phyloP scores from a whole-genome alignment of 1,139 yeast genomes.

The Pneumocystis carinii region DNA sequence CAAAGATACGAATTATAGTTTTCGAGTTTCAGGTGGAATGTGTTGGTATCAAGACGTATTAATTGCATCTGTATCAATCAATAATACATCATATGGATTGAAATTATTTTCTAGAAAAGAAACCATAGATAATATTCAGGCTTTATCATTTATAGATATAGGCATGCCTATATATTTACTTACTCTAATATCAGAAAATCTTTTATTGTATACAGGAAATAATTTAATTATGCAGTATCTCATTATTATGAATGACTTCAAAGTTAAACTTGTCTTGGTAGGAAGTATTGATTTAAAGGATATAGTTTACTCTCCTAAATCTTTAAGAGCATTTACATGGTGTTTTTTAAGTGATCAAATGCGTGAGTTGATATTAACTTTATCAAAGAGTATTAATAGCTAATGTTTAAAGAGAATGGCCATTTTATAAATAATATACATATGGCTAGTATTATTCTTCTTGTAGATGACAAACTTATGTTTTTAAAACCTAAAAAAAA shows the following conservation, averaged over 20 bases:
- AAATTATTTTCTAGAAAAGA: constrained; percentile 26
- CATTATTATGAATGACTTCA: constrained; percentile 13
- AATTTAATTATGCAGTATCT: constrained; percentile 22
- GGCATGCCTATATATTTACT: constrained; percentile 20
- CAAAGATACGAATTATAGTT: constrained; percentile 26
- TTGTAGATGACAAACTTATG: constrained; percentile 25
- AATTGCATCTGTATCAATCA: constrained; percentile 25
- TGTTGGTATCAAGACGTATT: constrained; percentile 29
- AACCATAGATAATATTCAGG: constrained; percentile 20
- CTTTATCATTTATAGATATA: constrained; percentile 15
- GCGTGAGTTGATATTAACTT: background rate
- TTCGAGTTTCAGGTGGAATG: constrained; percentile 30
- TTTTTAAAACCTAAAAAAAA: constrained; percentile 17
- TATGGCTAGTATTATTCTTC: constrained; percentile 19
- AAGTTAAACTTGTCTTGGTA: constrained; percentile 19
- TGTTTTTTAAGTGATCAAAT: constrained; percentile 15
- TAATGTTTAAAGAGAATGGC: constrained; percentile 6
- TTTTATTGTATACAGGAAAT: constrained; percentile 23
- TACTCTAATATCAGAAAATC: constrained; percentile 19
- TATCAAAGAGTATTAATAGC: background rate
- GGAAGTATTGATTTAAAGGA: constrained; percentile 22
- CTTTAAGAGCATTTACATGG: constrained; percentile 23
- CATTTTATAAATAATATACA: constrained; percentile 15
- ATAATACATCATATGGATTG: constrained; percentile 17
- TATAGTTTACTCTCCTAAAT: constrained; percentile 25